Evolutionary conservation across 1,284 basidiomycete genomes (phyloP), one percentile per base, ranked within the genome.

Genomic region (Cryptococcus hybrid): DNA sequence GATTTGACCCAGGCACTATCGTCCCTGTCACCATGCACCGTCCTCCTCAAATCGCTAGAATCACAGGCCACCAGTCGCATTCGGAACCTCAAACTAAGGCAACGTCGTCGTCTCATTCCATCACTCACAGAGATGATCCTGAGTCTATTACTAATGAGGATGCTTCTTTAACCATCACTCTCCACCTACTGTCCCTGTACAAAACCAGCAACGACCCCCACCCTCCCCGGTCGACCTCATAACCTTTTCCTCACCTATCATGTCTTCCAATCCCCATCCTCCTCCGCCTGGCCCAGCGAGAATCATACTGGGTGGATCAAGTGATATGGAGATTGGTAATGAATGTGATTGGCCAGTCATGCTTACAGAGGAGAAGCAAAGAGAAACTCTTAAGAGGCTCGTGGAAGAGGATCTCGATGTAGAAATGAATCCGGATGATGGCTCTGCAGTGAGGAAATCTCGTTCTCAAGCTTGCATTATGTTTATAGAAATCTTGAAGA

Each of bases 291-390:
- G 9, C 35, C 18, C 37, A 11, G 7, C 18, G 8, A 12, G n/a
- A 34, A 38, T 47, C 13, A 11, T 38, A 9, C n/a, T 40, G 3
- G 54, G 15, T 15, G 47, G 40, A 18, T 37, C 35, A 24, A 36
- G 18, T 9, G 18, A 49, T 38, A 42, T 34, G 18, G 36, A 7
- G 35, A 11, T 42, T 6, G 34, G 40, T 3, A 39, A 9, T 35
- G 12, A 35, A 30, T 38, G n/a, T 30, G 52, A 50, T 7, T 55
- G 40, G 13, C 37, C 47, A 13, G 36, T 40, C 11, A 50, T 55
- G 40, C 12, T 55, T 47, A 55, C 54, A 8, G 40, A 50, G 3
- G 47, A 55, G 40, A 39, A 39, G 13, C 36, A 51, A 39, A 39
- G 15, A 13, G 47, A 24, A 24, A 24, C n/a, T 3, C 8, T 45